Conservation (phyloP, 2,329 filamentous ascomycete species). For the Microcyclospora pomicola region DNA sequence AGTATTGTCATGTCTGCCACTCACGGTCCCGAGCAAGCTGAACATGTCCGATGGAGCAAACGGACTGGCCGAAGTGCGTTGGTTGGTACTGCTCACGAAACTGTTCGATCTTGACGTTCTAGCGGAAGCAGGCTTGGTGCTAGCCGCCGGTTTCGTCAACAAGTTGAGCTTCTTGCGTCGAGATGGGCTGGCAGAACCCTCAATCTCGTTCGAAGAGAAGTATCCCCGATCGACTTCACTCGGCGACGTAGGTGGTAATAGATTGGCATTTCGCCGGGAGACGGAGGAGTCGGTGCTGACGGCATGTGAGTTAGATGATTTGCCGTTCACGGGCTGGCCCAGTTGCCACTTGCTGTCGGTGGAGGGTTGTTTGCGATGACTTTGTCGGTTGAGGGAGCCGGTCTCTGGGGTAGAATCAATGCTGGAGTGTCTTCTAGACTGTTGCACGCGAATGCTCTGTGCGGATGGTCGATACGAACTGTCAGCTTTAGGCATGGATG, state of each 20-base stretch:
- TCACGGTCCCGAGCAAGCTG: conserved; percentile 11
- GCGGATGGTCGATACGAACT: conserved; percentile 21
- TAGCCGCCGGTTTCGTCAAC: background rate
- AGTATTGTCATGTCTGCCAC: conserved; percentile 5
- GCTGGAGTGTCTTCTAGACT: conserved; percentile 76
- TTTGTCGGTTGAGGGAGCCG: conserved; percentile 12
- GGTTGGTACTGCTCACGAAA: conserved; percentile 9
- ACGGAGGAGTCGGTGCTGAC: conserved; percentile 10
- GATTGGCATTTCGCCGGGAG: conserved; percentile 19
- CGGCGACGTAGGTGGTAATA: conserved; percentile 18
- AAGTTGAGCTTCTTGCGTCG: no score
- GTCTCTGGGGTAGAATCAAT: conserved; percentile 50
- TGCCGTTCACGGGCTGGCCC: conserved; percentile 11
- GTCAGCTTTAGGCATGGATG: conserved; percentile 20
- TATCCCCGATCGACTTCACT: conserved; percentile 73
- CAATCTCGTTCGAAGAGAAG: conserved; percentile 73
- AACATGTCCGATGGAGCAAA: background rate
- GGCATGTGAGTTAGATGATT: conserved; percentile 10
- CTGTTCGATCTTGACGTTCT: no score
- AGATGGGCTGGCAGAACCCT: no score
- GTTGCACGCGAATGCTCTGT: conserved; percentile 44
- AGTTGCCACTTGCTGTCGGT: conserved; percentile 43
- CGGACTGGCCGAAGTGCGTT: conserved; percentile 38
- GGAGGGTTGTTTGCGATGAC: conserved; percentile 43
- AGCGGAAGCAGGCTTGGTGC: no score